A percentile compares a stretch with the other conserved stretches of the same genome.
phyloP scores from a whole-genome alignment of 2,329 filamentous ascomycete species.

The Penicillium sp. region DNA sequence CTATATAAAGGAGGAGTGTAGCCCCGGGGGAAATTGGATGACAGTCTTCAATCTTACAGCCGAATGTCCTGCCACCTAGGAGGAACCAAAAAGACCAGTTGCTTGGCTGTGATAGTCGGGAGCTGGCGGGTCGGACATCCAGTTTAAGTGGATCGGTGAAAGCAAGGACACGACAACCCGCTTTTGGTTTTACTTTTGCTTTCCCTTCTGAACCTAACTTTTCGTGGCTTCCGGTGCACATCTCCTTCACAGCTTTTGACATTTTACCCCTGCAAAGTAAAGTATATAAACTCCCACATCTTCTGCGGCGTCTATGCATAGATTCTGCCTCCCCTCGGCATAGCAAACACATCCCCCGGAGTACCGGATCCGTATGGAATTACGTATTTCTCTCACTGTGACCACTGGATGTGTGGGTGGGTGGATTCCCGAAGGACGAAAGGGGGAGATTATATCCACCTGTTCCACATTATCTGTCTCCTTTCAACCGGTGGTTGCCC shows the following conservation, averaged over 20 bases:
- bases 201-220: too few species aligned
- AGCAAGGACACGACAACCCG: constrained; percentile 17
- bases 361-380: constrained; percentile 8
- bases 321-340: constrained; percentile 2
- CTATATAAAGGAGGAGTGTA: constrained; percentile 8
- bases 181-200: constrained; percentile 5
- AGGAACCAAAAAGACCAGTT: constrained; percentile 16
- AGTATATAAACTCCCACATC: neutral
- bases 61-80: constrained; percentile 14
- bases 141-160: constrained; percentile 22
- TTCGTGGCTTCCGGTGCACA: too few species aligned
- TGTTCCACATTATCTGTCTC: constrained; percentile 9
- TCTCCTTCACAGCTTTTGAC: too few species aligned
- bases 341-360: neutral
- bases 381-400: constrained; percentile 21
- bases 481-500: constrained; percentile 25
- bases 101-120: constrained; percentile 14
- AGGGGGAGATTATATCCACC: constrained; percentile 14
- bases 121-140: constrained; percentile 24
- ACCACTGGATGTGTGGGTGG: constrained; percentile 27
- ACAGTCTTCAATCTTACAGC: neutral
- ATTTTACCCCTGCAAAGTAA: neutral
- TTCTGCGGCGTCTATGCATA: constrained; percentile 4
- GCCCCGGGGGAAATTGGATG: neutral
- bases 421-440: constrained; percentile 21